Percentiles rank a stretch among this genome's conserved stretches.
Evolutionary conservation across 306 rosid genomes (phyloP).

Genomic region (Malus fusca): DNA sequence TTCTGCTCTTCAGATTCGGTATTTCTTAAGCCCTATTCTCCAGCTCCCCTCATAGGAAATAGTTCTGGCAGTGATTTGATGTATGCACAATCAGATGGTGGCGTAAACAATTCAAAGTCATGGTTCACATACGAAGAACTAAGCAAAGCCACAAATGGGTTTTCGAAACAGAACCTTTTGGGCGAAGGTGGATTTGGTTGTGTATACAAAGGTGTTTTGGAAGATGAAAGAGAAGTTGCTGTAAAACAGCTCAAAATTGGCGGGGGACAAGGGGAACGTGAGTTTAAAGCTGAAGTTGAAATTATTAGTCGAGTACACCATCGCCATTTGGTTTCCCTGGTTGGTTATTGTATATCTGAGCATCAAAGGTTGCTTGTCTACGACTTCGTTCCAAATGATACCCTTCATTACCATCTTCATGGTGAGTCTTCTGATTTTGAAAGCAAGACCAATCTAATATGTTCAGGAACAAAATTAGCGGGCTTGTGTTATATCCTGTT

Average conservation of each 20-base stretch:
- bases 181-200: slow-evolving; percentile 99
- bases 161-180: slow-evolving; percentile 56
- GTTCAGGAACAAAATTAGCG: neutral
- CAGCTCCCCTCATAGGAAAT: slow-evolving; percentile 42
- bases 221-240: slow-evolving; percentile 87
- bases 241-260: slow-evolving; percentile 91
- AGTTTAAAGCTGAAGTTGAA: slow-evolving; percentile 97
- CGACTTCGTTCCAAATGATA: slow-evolving; percentile 70
- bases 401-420: slow-evolving; percentile 89
- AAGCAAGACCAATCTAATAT: neutral
- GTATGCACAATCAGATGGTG: slow-evolving; percentile 72
- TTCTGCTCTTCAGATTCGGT: slow-evolving; percentile 46
- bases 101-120: slow-evolving; percentile 59
- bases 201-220: slow-evolving; percentile 78
- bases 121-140: slow-evolving; percentile 82
- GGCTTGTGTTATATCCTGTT: neutral
- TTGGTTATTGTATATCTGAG: slow-evolving; percentile 87
- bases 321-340: slow-evolving; percentile 94
- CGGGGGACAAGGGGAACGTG: slow-evolving; percentile 96
- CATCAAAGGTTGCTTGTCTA: slow-evolving; percentile 91
- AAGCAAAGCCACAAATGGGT: slow-evolving; percentile 71
- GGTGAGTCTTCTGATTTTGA: slow-evolving; percentile 49
- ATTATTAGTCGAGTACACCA: slow-evolving; percentile 94
- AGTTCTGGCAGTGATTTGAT: slow-evolving; percentile 45
- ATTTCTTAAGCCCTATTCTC: slow-evolving; percentile 69